Evolutionary conservation across 495 filamentous ascomycete genomes (phyloP), one percentile per base, ranked within the genome.

Genomic region (Tuber calosporum): DNA sequence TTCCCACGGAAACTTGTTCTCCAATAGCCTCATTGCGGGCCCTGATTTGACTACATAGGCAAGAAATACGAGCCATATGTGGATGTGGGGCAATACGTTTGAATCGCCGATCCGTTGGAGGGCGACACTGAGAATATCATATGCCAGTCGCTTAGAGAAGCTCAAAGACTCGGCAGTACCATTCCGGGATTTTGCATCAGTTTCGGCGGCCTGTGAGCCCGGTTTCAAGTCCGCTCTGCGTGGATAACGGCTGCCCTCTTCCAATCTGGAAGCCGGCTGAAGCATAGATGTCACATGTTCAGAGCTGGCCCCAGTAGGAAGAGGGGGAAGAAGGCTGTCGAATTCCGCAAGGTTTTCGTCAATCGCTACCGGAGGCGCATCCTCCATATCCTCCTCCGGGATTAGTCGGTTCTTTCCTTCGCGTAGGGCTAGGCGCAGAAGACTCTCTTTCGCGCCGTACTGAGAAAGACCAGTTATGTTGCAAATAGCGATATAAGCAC

Each of bases 51-150:
- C 84, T 40, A 91, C 79, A 73, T 89, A 86, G 82, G 85, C 87
- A 13, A 92, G 80, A 80, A 96, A 94, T 4, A 87, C 87, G 26
- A 97, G 83, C 39, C 87, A 87, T 7, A 89, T 84, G 74, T 96
- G 92, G 1, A 90, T 77, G 73, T 88, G 88, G 2, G 91, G 87
- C 26, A 92, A 85, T 20, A 90, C 83, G 73, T 91, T 90, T 0
- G 83, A 83, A 72, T 93, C 90, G 1, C 87, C 85, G 1, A 85
- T 76, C 26, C 91, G 86, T 48, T 85, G 84, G 22, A 93, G 84
- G 38, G 89, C 85, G 17, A 92, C 70, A 26, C 45, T 69, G 30
- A 81, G 68, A 13, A 79, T 75, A 39, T 73, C 48, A 58, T 80
- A 81, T 15, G 73, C 79, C n/a, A 81, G 68, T 15, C 78, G 62